phyloP scores from a whole-genome alignment of 2,329 filamentous ascomycete species.

The Monilinia polystroma region DNA sequence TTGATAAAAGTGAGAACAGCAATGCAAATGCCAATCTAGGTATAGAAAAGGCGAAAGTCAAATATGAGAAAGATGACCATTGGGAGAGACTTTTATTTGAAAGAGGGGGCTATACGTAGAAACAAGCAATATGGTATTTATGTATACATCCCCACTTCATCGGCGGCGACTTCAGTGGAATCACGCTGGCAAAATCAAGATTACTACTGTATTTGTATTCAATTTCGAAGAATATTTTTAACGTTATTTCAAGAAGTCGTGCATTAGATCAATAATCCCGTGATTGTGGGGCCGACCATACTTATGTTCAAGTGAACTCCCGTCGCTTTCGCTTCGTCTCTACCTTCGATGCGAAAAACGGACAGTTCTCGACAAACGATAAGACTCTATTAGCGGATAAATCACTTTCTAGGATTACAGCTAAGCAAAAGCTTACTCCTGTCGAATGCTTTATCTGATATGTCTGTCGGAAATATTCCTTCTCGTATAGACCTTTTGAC shows the following conservation, averaged over 20 bases:
- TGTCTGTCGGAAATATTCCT: not conserved
- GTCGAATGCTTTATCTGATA: not conserved
- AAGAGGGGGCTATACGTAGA: not conserved
- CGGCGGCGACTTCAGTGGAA: not conserved
- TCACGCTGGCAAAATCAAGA: not conserved
- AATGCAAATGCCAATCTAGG: not conserved
- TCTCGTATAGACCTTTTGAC: not conserved
- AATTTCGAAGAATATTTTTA: not conserved
- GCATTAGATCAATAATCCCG: not conserved
- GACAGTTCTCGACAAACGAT: not conserved
- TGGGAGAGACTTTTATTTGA: not conserved
- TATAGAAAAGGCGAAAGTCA: not conserved
- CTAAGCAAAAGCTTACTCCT: not conserved
- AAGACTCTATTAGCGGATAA: not conserved
- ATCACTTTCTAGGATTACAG: not conserved
- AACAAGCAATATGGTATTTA: not conserved
- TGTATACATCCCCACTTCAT: no score
- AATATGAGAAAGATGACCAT: not conserved
- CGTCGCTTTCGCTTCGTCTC: not conserved
- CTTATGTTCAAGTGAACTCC: not conserved
- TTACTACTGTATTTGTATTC: not conserved
- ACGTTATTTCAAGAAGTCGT: not conserved
- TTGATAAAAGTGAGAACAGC: not conserved
- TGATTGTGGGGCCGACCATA: not conserved
- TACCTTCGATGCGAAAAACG: not conserved